These are phyloP conservation scores for Yamadazyma atlantica DNA, from an alignment of 1,139 yeast genomes.

Conservation along the genomic window DNA sequence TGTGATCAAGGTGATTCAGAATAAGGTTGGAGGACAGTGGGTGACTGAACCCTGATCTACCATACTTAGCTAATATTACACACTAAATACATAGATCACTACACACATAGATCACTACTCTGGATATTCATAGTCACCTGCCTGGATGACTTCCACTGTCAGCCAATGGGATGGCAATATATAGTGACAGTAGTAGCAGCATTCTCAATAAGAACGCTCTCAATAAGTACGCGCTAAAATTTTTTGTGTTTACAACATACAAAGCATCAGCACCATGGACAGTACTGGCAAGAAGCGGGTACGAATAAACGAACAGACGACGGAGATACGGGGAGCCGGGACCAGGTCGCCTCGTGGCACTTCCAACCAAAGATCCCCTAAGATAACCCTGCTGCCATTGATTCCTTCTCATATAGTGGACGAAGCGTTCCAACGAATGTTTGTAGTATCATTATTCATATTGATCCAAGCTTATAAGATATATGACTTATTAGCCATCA, in stretches of 20 bases:
- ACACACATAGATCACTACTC: no score
- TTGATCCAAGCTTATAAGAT: conserved; percentile 80
- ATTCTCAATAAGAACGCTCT: no score
- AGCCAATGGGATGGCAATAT: no score
- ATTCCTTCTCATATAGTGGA: conserved; percentile 63
- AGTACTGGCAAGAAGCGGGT: conserved; percentile 11
- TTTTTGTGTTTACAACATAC: background rate
- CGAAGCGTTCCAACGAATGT: conserved; percentile 76
- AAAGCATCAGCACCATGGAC: conserved; percentile 4
- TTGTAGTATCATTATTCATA: conserved; percentile 63
- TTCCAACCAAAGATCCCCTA: background rate
- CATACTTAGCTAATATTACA: no score
- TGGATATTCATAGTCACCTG: no score
- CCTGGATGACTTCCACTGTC: no score
- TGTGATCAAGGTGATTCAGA: conserved; percentile 74
- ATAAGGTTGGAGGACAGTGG: conserved; percentile 65
- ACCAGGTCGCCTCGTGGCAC: background rate
- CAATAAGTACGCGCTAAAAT: background rate
- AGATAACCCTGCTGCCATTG: conserved; percentile 19
- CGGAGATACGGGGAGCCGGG: conserved; percentile 8
- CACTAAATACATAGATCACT: no score
- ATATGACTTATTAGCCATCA: conserved; percentile 59
- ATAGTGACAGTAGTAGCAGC: no score
- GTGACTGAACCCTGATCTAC: conserved; percentile 16
- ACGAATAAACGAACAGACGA: conserved; percentile 15